Evolutionary conservation across 2,329 filamentous ascomycete species (phyloP), one percentile per base, ranked within the genome.

Genomic region (Akanthomyces lecanii): DNA sequence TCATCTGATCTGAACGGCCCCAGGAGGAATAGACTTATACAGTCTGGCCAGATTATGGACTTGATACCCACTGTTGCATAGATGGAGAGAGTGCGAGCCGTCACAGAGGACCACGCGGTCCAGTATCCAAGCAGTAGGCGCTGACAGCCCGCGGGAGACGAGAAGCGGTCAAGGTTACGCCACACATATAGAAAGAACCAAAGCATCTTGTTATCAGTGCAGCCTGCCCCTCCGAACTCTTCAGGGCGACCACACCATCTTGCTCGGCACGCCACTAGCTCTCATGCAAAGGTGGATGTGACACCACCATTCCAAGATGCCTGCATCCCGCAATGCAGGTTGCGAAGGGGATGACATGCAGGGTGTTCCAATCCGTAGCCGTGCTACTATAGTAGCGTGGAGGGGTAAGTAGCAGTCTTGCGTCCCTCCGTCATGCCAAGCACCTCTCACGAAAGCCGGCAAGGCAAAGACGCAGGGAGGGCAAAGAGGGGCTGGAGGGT

Each of bases 31-130:
- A 52, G 44, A 36, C 52, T 7, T 14, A 21, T 12, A 57, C 52
- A 23, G 58, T 38, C 58, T 45, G 38, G 48, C 47, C 25, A 7
- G 36, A 44, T 25, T 12, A 33, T 61, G 48, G n/a, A 61, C 12
- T 50, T 62, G 61, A 62, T 62, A 57, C 61, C 61, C 61, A 45
- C 53, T 51, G 36, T 44, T 42, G 51, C 44, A 56, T 57, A 36
- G 45, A 62, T 18, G 51, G 16, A 57, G 53, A 63, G 36, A 57
- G 36, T 25, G 58, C 18, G 25, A 25, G 21, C 50, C 42, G 28
- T n/a, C 38, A 23, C 7, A 54, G n/a, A 47, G 25, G 57, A 44
- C 47, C 47, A 52, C 47, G 36, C 21, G 57, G 48, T 60, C 57
- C 33, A 42, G 28, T 8, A 18, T 18, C 30, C 33, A 38, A 48